A percentile compares a stretch with the other conserved stretches of the same genome.
phyloP scores from a whole-genome alignment of 345 rosid genomes.

The Chamaenerion angustifolium region DNA sequence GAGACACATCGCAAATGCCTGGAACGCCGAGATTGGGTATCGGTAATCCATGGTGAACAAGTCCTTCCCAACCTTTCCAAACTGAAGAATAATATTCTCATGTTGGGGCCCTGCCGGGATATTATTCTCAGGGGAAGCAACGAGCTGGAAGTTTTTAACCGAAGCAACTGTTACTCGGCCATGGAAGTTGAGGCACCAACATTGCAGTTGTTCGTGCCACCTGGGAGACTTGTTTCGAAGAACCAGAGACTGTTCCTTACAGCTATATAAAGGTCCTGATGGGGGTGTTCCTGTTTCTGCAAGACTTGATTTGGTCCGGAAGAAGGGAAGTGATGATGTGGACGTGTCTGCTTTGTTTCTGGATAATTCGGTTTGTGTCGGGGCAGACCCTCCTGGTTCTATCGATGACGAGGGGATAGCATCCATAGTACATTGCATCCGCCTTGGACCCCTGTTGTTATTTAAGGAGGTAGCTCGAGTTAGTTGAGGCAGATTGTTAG shows the following conservation, averaged over 20 bases:
- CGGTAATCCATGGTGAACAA: constrained; percentile 90
- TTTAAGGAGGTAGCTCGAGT: neutral
- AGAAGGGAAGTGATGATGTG: constrained; percentile 58
- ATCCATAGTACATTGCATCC: constrained; percentile 81
- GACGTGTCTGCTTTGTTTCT: constrained; percentile 33
- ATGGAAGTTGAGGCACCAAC: constrained; percentile 93
- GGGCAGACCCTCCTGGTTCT: constrained; percentile 73
- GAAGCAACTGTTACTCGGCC: constrained; percentile 95
- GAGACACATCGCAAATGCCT: constrained; percentile 94
- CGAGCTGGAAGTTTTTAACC: constrained; percentile 89
- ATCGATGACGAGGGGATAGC: constrained; percentile 65
- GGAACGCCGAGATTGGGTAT: constrained; percentile 92
- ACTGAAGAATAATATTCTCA: constrained; percentile 80
- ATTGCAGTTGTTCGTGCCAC: constrained; percentile 96
- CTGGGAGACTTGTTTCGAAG: constrained; percentile 79
- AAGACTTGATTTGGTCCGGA: constrained; percentile 57
- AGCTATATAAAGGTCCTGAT: constrained; percentile 31
- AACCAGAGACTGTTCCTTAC: constrained; percentile 34
- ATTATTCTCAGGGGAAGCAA: constrained; percentile 48
- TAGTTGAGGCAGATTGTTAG: too few species aligned
- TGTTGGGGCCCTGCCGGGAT: constrained; percentile 50
- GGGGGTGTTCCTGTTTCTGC: constrained; percentile 18
- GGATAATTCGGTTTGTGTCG: constrained; percentile 62
- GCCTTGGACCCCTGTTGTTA: constrained; percentile 74
- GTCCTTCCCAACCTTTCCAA: constrained; percentile 93